Evolutionary conservation across 2,329 filamentous ascomycete genomes (phyloP), one percentile per base, ranked within the genome.

Genomic region (Leptoxyphium fumago): DNA sequence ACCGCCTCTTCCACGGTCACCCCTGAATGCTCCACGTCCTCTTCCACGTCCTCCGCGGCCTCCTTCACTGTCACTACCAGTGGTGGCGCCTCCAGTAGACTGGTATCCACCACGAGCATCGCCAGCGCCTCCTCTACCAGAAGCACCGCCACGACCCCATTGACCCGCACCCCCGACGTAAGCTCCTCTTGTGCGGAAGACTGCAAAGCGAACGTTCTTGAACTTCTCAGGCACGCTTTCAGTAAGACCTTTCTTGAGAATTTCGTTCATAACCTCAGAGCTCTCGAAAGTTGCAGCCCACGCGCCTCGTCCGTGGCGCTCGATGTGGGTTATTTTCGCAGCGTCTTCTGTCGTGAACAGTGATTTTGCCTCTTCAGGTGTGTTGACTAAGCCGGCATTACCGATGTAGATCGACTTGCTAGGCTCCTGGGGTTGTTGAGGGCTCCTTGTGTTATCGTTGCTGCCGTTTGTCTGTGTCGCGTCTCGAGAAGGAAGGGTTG

Each of bases 211-310:
- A 26, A 55, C 46, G n/a, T 44, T 46, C 64, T 82, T 84, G 50
- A 80, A 82, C 49, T 84, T 78, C 78, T 83, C 58, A 38, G 47
- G 48, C 21, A 46, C 55, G 15, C 62, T 57, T 71, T 88, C 89
- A 55, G 81, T 73, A 5, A 85, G 76, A 46, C 93, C 72, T 50
- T 78, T 79, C 38, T 78, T 75, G 57, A 94, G 73, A 29, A 87
- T 85, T 29, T 74, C 77, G 55, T 88, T 84, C 57, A 89, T 84
- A 41, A 94, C 84, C 52, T 93, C 82, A 2, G 71, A 59, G 2
- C 74, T 84, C 59, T 81, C 78, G 67, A 96, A 96, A 52, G 88
- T 81, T 21, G 85, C 86, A 41, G 94, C 84, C 66, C 82, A 88
- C 68, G 86, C 86, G 48, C 78, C 78, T 56, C 78, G 78, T 70